Percentiles rank a stretch among this genome's conserved stretches.
Evolutionary conservation across 2,329 filamentous ascomycete species (phyloP).

Genomic region (Exophiala dermatitidis): DNA sequence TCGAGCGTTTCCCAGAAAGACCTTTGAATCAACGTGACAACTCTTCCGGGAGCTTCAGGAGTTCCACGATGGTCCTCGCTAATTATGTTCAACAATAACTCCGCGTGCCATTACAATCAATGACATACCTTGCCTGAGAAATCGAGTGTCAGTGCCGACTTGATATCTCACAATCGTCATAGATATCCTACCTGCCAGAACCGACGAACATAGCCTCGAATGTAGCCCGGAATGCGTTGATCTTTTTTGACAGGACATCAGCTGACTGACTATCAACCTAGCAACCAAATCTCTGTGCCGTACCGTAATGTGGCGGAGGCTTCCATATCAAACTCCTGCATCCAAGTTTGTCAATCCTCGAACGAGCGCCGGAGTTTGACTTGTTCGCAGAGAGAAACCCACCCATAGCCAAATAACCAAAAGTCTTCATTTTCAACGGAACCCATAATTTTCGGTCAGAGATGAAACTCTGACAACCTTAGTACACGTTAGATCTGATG

Average conservation of each 20-base stretch:
- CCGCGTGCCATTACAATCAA: background rate
- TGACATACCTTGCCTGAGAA: slow-evolving; percentile 25
- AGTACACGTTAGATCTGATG: background rate
- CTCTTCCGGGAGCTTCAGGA: slow-evolving; percentile 75
- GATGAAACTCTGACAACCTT: background rate
- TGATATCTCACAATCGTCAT: background rate
- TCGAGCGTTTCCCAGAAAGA: slow-evolving; percentile 71
- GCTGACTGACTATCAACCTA: background rate
- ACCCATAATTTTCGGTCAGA: slow-evolving; percentile 1
- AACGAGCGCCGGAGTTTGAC: slow-evolving; percentile 7
- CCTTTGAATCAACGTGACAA: slow-evolving; percentile 84
- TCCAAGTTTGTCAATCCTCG: background rate
- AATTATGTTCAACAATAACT: slow-evolving; percentile 12
- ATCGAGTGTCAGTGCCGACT: slow-evolving; percentile 7
- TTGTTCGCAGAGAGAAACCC: slow-evolving; percentile 19
- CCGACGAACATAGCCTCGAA: slow-evolving; percentile 84
- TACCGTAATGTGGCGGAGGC: slow-evolving; percentile 91
- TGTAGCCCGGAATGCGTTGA: slow-evolving; percentile 76
- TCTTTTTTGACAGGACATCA: slow-evolving; percentile 47
- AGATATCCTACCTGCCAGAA: slow-evolving; percentile 86
- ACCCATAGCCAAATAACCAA: slow-evolving; percentile 98
- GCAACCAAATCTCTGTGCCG: background rate
- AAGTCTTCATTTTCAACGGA: slow-evolving; percentile 54
- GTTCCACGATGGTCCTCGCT: slow-evolving; percentile 95
- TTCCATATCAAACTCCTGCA: slow-evolving; percentile 93